Conservation (phyloP, 2,329 filamentous ascomycete genomes). For the Apiospora rasikravindrae region DNA sequence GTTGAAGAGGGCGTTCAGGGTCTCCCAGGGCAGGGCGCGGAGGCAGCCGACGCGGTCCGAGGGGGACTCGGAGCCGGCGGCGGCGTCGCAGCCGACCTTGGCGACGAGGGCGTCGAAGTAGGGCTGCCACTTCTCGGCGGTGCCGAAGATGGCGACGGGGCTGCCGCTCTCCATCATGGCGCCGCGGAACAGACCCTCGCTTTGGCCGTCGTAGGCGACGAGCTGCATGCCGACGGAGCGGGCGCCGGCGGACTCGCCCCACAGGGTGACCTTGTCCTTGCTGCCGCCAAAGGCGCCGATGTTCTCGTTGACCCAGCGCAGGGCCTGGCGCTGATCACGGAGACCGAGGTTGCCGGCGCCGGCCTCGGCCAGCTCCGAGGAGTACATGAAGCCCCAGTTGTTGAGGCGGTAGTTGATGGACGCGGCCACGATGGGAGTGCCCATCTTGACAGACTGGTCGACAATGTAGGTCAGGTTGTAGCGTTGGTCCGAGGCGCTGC, state of each 20-base stretch:
- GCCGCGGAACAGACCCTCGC: constrained; percentile 59
- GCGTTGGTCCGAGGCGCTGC: constrained; percentile 46
- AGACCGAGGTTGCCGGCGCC: constrained; percentile 57
- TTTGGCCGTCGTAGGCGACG: constrained; percentile 55
- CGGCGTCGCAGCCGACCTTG: constrained; percentile 30
- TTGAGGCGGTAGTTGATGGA: constrained; percentile 57
- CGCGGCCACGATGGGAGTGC: constrained; percentile 55
- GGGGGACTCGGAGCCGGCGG: constrained; percentile 27
- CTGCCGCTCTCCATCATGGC: constrained; percentile 57
- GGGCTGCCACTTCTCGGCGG: constrained; percentile 25
- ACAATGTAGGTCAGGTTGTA: constrained; percentile 57
- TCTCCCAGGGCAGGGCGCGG: constrained; percentile 37
- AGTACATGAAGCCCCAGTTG: constrained; percentile 58
- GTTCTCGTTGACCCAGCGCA: constrained; percentile 57
- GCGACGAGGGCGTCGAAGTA: constrained; percentile 39
- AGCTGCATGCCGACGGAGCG: constrained; percentile 56
- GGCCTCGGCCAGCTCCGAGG: constrained; percentile 46
- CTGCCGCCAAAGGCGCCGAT: constrained; percentile 56
- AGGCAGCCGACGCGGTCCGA: constrained; percentile 39
- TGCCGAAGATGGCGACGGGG: constrained; percentile 34
- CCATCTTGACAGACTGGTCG: constrained; percentile 48
- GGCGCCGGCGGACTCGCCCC: constrained; percentile 59
- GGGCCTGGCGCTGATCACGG: constrained; percentile 53
- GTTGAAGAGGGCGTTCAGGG: constrained; percentile 38
- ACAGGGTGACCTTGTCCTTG: constrained; percentile 53